A percentile compares a stretch with the other conserved stretches of the same genome.
These are phyloP conservation scores for Euphorbia peplus DNA, from an alignment of 345 rosid species.

Conservation along the genomic window DNA sequence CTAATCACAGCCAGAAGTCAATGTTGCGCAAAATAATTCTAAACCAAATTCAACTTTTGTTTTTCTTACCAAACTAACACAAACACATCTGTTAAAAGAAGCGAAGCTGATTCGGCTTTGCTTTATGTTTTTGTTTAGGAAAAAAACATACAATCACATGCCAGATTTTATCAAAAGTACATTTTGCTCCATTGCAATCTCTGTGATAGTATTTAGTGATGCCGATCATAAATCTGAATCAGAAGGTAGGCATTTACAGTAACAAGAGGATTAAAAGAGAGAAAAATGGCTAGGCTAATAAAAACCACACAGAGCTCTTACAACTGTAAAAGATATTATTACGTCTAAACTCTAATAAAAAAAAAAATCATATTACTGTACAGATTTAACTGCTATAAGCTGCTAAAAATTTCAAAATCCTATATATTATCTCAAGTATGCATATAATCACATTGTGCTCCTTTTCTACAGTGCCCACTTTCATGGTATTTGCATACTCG, in stretches of 20 bases:
- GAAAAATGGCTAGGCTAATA: neutral
- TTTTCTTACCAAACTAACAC: too few relatives aligned
- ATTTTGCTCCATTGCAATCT: too few relatives aligned
- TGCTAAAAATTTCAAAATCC: slow-evolving; percentile 22
- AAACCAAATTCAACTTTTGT: too few relatives aligned
- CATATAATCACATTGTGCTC: slow-evolving; percentile 64
- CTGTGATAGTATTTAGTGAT: too few relatives aligned
- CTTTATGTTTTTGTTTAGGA: too few relatives aligned
- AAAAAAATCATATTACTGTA: slow-evolving; percentile 22
- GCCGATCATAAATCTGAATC: neutral
- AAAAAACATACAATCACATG: too few relatives aligned
- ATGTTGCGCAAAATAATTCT: neutral
- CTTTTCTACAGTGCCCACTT: slow-evolving; percentile 69
- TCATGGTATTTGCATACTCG: slow-evolving; percentile 58
- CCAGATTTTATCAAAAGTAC: too few relatives aligned
- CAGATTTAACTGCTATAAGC: slow-evolving; percentile 29
- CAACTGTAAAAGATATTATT: slow-evolving; percentile 11
- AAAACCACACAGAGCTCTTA: slow-evolving; percentile 15
- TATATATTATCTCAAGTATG: slow-evolving; percentile 38
- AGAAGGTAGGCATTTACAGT: neutral
- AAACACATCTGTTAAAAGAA: too few relatives aligned
- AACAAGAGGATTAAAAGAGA: neutral
- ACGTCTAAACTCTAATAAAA: slow-evolving; percentile 7
- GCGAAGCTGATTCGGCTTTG: too few relatives aligned
- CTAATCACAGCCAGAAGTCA: too few relatives aligned